A percentile compares a stretch with the other conserved stretches of the same genome.
Conservation (phyloP, 2,329 filamentous ascomycete genomes). For the Sclerotinia trifoliorum region DNA sequence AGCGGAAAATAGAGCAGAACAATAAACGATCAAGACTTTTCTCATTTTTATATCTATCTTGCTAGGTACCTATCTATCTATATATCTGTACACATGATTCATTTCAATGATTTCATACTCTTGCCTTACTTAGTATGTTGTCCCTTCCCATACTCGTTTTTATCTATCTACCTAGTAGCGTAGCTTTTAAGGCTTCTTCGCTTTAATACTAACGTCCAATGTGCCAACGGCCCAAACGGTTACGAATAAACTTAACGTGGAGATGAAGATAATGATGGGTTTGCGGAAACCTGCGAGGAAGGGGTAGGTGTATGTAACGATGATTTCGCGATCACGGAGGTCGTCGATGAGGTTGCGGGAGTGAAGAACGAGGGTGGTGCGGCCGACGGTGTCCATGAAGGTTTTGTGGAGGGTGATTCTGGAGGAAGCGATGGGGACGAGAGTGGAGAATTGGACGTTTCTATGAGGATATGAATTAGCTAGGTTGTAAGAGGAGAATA, state of each 20-base stretch:
- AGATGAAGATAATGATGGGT: slow-evolving; percentile 76
- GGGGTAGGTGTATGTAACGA: slow-evolving; percentile 87
- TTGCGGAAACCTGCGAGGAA: slow-evolving; percentile 75
- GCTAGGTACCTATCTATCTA: slow-evolving; percentile 16
- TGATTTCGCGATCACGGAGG: slow-evolving; percentile 74
- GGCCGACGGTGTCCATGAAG: slow-evolving; percentile 90
- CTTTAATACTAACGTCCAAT: slow-evolving; percentile 38
- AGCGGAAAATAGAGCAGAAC: neutral
- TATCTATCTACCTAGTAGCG: no score
- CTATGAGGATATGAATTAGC: slow-evolving; percentile 47
- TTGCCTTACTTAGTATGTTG: neutral
- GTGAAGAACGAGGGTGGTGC: slow-evolving; percentile 76
- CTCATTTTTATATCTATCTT: slow-evolving; percentile 14
- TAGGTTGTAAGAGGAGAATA: slow-evolving; percentile 46
- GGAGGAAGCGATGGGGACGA: slow-evolving; percentile 66
- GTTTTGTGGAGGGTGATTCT: slow-evolving; percentile 70
- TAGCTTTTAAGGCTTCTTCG: slow-evolving; percentile 25
- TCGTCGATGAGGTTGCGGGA: slow-evolving; percentile 90
- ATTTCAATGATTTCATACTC: neutral
- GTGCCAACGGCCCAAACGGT: slow-evolving; percentile 69
- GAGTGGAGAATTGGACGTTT: slow-evolving; percentile 74
- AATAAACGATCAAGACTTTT: neutral
- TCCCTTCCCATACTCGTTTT: no score
- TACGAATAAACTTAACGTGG: slow-evolving; percentile 70
- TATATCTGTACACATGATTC: slow-evolving; percentile 3